Percentiles rank a stretch among this genome's conserved stretches.
These are phyloP conservation scores for Umbilicus rupestris DNA, from an alignment of 164 flowering plant species.

Conservation along the genomic window DNA sequence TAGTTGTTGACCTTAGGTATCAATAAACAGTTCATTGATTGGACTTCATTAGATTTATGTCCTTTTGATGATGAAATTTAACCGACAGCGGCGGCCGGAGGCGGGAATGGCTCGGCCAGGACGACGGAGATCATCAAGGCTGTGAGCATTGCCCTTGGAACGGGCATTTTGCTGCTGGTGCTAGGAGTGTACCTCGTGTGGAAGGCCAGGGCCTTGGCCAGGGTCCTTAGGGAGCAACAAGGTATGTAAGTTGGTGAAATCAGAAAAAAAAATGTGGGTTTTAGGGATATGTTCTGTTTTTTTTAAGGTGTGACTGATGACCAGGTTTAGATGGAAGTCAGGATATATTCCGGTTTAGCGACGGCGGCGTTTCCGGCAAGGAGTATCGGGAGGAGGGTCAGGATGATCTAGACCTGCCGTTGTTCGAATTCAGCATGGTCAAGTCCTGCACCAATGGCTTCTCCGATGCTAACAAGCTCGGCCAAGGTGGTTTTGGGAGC, in stretches of 20 bases:
- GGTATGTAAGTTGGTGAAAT: too few species aligned
- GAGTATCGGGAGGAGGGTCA: constrained; percentile 24
- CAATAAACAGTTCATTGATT: not conserved
- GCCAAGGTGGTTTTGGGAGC: constrained; percentile 66
- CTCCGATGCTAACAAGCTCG: constrained; percentile 41
- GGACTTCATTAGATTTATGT: not conserved
- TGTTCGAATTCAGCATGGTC: constrained; percentile 31
- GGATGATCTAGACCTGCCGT: constrained; percentile 35
- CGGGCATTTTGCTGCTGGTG: not conserved
- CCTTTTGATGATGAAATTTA: not conserved
- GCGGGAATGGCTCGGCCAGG: not conserved
- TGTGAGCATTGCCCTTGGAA: not conserved
- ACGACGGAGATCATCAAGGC: not conserved
- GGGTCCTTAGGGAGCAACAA: not conserved
- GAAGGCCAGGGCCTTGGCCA: not conserved
- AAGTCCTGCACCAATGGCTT: constrained; percentile 34
- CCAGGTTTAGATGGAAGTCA: constrained; percentile 43
- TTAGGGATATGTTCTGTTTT: too few species aligned
- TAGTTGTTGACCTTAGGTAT: not conserved
- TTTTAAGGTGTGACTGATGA: not conserved
- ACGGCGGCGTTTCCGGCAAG: constrained; percentile 22
- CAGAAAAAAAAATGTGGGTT: not conserved
- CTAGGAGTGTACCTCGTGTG: constrained; percentile 1
- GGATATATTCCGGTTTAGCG: constrained; percentile 24
- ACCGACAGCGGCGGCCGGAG: not conserved